These are phyloP conservation scores for Alternaria panax DNA, from an alignment of 2,329 filamentous ascomycete species.

Conservation along the genomic window DNA sequence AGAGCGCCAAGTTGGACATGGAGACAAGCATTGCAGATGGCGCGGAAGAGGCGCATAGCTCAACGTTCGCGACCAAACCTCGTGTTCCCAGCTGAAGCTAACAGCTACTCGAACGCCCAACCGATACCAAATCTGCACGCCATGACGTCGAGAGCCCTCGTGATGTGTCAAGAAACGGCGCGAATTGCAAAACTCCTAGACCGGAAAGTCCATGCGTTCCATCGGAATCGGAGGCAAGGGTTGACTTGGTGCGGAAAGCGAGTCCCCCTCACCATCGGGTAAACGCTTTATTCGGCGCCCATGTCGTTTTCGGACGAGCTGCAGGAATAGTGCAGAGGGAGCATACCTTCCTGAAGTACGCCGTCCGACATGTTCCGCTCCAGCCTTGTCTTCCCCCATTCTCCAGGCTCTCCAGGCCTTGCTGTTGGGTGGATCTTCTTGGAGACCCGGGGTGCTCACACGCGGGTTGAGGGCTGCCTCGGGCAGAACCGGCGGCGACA, in stretches of 20 bases:
- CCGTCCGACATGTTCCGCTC: constrained; percentile 13
- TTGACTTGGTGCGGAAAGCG: constrained; percentile 2
- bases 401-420: constrained; percentile 7
- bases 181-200: constrained; percentile 4
- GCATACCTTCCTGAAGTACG: constrained; percentile 14
- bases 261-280: constrained; percentile 1
- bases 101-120: constrained; percentile 4
- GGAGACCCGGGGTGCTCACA: neutral
- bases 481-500: constrained; percentile 2
- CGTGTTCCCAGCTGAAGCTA: neutral
- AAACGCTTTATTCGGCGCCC: constrained; percentile 7
- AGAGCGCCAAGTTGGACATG: neutral
- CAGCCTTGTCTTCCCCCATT: constrained; percentile 3
- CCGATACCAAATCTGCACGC: neutral
- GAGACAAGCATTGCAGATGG: constrained; percentile 6
- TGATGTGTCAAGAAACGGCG: constrained; percentile 11
- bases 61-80: constrained; percentile 3
- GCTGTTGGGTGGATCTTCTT: neutral
- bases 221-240: constrained; percentile 9
- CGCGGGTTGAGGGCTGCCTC: neutral
- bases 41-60: constrained; percentile 11
- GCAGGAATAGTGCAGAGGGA: constrained; percentile 1
- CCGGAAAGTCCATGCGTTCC: constrained; percentile 3
- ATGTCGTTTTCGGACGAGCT: constrained; percentile 9
- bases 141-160: constrained; percentile 9